phyloP scores from a whole-genome alignment of 73 alveolate species.

The Loxodes magnus region DNA sequence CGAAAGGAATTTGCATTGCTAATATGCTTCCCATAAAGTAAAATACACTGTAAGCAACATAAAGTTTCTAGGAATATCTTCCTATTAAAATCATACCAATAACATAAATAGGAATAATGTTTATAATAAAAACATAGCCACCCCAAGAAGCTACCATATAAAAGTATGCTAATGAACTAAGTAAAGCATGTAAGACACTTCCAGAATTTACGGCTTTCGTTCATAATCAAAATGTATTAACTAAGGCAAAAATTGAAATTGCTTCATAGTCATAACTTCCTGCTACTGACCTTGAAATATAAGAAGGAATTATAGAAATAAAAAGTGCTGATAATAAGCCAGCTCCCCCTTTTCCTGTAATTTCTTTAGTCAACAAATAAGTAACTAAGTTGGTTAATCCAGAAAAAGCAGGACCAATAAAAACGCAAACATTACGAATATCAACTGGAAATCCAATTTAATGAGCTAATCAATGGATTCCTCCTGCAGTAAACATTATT shows the following conservation, averaged over 20 bases:
- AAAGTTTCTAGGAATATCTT: constrained; percentile 64
- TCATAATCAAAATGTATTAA: constrained; percentile 67
- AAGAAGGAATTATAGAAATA: constrained; percentile 93
- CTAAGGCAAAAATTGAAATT: constrained; percentile 77
- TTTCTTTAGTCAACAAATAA: constrained; percentile 89
- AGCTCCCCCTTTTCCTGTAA: constrained; percentile 93
- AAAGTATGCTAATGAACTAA: constrained; percentile 47
- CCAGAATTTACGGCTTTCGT: constrained; percentile 75
- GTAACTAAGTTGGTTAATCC: constrained; percentile 92
- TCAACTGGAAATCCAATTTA: constrained; percentile 88
- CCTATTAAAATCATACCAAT: constrained; percentile 68
- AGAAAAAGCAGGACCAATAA: constrained; percentile 95
- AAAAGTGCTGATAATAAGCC: constrained; percentile 94
- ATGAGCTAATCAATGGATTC: constrained; percentile 78
- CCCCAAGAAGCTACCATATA: constrained; percentile 91
- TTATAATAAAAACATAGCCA: constrained; percentile 87
- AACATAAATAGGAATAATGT: constrained; percentile 81
- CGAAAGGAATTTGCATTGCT: constrained; percentile 91
- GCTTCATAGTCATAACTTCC: constrained; percentile 97
- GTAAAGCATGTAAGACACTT: constrained; percentile 49
- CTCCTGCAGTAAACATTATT: constrained; percentile 89
- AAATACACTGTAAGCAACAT: constrained; percentile 73
- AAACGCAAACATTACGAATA: constrained; percentile 95
- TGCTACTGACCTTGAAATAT: constrained; percentile 96
- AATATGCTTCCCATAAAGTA: constrained; percentile 79